These are phyloP conservation scores for Solanum microdontum DNA, from an alignment of 257 asterid species.

Conservation along the genomic window DNA sequence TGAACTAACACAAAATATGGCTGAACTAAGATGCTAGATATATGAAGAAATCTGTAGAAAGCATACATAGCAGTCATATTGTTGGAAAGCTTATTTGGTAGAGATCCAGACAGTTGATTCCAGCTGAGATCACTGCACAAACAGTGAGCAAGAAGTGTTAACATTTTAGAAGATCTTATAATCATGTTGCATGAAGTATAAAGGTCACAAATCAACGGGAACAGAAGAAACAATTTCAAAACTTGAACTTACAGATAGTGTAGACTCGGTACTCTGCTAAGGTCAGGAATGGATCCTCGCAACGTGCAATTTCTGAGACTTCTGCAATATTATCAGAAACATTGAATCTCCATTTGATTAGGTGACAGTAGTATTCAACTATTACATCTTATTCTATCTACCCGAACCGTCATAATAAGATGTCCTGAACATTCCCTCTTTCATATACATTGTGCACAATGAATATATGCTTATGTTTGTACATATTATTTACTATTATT, in stretches of 20 bases:
- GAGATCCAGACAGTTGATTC: conserved; percentile 31
- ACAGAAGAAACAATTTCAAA: background rate
- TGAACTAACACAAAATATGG: background rate
- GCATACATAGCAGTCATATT: conserved; percentile 77
- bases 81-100: conserved; percentile 52
- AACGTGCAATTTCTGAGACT: conserved; percentile 42
- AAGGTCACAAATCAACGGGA: background rate
- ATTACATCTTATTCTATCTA: background rate
- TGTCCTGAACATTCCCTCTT: background rate
- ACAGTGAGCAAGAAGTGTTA: background rate
- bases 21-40: background rate
- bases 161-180: background rate
- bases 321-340: conserved; percentile 14
- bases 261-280: conserved; percentile 25
- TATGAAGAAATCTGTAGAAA: background rate
- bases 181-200: background rate
- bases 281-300: conserved; percentile 32
- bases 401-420: background rate
- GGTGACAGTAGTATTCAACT: background rate
- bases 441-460: background rate
- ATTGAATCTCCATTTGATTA: background rate
- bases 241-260: conserved; percentile 23
- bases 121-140: conserved; percentile 35
- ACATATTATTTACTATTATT: background rate
- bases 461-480: background rate